Evolutionary conservation across 371 early-diverging fungal genomes (phyloP).

Genomic region (Capillidium rhysosporum): DNA sequence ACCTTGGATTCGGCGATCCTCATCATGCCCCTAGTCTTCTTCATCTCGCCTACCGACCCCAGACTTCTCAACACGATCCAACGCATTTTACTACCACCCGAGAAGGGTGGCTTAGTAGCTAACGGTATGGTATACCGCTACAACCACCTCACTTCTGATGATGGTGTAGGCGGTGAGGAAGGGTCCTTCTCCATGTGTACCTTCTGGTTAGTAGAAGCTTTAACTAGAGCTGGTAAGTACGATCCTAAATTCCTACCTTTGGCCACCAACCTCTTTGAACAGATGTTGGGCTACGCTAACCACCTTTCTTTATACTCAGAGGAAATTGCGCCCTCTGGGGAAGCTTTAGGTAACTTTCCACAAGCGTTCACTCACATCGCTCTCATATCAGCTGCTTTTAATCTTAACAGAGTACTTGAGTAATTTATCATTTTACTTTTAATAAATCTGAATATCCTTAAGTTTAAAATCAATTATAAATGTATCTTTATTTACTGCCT

Average conservation of each 20-base stretch:
- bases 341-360: constrained; percentile 60
- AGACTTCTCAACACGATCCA: constrained; percentile 45
- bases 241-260: constrained; percentile 28
- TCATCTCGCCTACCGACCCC: constrained; percentile 50
- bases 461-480: too few species aligned
- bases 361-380: constrained; percentile 69
- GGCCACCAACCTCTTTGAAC: constrained; percentile 53
- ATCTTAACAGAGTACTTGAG: constrained; percentile 39
- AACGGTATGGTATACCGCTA: constrained; percentile 62
- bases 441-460: too few species aligned
- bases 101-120: constrained; percentile 46
- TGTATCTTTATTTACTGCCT: too few species aligned
- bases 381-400: constrained; percentile 58
- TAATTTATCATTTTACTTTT: background rate
- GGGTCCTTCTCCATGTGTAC: constrained; percentile 53
- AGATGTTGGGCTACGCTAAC: constrained; percentile 51
- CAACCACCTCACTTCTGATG: constrained; percentile 14
- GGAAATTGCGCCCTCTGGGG: constrained; percentile 54
- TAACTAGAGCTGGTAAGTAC: constrained; percentile 52
- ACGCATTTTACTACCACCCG: constrained; percentile 42
- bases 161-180: constrained; percentile 8
- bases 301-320: constrained; percentile 55
- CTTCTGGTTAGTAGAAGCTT: constrained; percentile 69
- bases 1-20: constrained; percentile 45
- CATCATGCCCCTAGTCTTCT: constrained; percentile 69